Evolutionary conservation across 768 basidiomycete genomes (phyloP).

Genomic region (Rossbeevera mucosa): DNA sequence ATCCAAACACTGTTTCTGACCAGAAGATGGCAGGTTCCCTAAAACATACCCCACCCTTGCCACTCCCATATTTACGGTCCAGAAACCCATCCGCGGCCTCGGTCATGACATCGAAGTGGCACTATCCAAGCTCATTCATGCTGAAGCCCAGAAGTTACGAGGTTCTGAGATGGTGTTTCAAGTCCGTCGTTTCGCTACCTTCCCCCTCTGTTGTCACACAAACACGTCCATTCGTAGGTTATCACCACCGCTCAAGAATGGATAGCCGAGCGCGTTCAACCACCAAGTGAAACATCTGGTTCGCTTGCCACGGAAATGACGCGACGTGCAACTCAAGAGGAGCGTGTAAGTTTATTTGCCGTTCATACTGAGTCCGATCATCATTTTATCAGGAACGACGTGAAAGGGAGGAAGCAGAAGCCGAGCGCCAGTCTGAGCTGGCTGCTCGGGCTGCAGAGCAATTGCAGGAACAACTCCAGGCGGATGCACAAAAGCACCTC

Average conservation of each 20-base stretch:
- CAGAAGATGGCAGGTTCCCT: constrained; percentile 55
- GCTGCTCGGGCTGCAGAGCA: constrained; percentile 52
- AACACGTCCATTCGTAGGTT: constrained; percentile 41
- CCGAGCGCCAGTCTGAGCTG: constrained; percentile 45
- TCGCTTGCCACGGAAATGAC: constrained; percentile 81
- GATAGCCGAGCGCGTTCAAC: constrained; percentile 54
- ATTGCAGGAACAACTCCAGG: constrained; percentile 62
- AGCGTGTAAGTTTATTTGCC: constrained; percentile 42
- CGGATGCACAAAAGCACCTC: constrained; percentile 54
- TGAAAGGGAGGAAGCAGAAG: constrained; percentile 54
- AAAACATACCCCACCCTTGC: constrained; percentile 78
- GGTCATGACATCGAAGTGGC: constrained; percentile 51
- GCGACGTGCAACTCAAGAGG: constrained; percentile 64
- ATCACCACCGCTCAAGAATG: constrained; percentile 67
- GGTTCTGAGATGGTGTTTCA: constrained; percentile 80
- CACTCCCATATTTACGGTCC: constrained; percentile 61
- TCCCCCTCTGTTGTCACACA: not conserved
- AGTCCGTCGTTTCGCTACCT: constrained; percentile 35
- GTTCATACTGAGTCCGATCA: not conserved
- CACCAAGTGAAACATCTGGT: constrained; percentile 54
- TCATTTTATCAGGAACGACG: constrained; percentile 42
- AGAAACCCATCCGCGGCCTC: constrained; percentile 60
- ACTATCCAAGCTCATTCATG: constrained; percentile 55
- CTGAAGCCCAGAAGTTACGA: constrained; percentile 58
- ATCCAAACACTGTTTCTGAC: not conserved